Evolutionary conservation across 345 rosid genomes (phyloP), one percentile per base, ranked within the genome.

Genomic region (Firmiana major): DNA sequence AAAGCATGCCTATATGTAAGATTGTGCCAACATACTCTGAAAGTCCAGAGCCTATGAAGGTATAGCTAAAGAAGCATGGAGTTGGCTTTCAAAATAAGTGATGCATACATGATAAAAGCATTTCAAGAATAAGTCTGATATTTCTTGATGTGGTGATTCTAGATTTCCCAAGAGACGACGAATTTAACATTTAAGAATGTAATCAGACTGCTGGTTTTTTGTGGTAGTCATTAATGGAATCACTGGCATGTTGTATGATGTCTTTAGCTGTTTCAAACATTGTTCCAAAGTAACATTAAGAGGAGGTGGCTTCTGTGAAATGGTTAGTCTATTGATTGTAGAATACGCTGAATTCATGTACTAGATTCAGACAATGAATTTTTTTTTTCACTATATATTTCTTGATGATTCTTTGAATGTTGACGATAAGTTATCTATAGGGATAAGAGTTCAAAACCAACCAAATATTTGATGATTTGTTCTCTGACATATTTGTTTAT

Each of bases 1-100:
- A 89, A 51, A 84, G 75, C 71, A 80, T 87, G 83, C 98, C 97
- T 71, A 75, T 92, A 58, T 96, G 99, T 76, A 96, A 96, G 92
- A 84, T 93, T 59, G 87, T 60, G 6, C 79, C 92, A 21, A 87
- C 86, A 48, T 79, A 79, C 3, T 77, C 75, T 2, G 89, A 84
- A 82, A 79, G 62, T 71, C 80, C 78, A 16, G 85, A 89, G 75
- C 79, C 84, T 75, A 45, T 58, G 3, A 48, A 40, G 49, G 43
- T 53, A 74, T 82, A 82, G 84, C 77, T 54, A 40, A 21, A 9
- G 67, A 49, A 54, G 65, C 40, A 49, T 49, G 38, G n/a, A 12
- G 40, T 54, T 42, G 38, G 45, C 45, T 46, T 43, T 9, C 19
- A 31, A 77, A 43, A 26, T 45, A 54, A 70, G 51, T 48, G 59